phyloP scores from a whole-genome alignment of 306 rosid species.

The Cicer arietinum region DNA sequence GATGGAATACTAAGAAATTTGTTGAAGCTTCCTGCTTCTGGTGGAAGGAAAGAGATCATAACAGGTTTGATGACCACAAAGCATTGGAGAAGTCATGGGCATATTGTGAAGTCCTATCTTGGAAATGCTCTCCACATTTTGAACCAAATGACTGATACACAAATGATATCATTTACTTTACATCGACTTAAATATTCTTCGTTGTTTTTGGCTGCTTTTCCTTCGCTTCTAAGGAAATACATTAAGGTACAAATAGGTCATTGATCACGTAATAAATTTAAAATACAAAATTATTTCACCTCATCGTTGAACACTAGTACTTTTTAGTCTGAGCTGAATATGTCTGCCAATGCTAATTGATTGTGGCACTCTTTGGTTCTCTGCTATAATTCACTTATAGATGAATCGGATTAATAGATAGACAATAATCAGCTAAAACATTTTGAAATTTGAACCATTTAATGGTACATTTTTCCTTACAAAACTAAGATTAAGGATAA shows the following conservation, averaged over 20 bases:
- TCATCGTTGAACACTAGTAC: not conserved
- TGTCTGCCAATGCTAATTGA: conserved; percentile 36
- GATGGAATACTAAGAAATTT: conserved; percentile 80
- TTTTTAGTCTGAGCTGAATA: conserved; percentile 34
- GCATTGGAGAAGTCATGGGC: conserved; percentile 76
- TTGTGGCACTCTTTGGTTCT: conserved; percentile 19
- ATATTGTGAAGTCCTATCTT: conserved; percentile 87
- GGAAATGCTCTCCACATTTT: conserved; percentile 90
- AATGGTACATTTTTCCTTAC: conserved; percentile 7
- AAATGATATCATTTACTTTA: conserved; percentile 89
- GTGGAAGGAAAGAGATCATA: conserved; percentile 84
- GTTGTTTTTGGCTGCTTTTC: conserved; percentile 83
- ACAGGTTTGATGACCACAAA: conserved; percentile 67
- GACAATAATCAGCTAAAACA: conserved; percentile 8
- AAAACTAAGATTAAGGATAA: conserved; percentile 17
- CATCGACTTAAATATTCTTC: conserved; percentile 82
- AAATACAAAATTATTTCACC: not conserved
- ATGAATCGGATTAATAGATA: conserved; percentile 16
- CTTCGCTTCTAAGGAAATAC: conserved; percentile 84
- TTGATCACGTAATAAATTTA: conserved; percentile 30
- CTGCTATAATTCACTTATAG: conserved; percentile 11
- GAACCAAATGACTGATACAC: conserved; percentile 95
- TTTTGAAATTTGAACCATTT: not conserved
- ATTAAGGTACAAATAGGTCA: conserved; percentile 64
- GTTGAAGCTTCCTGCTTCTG: conserved; percentile 79